These are phyloP conservation scores for Phytophthora pini DNA, from an alignment of 352 stramenopile genomes.

Conservation along the genomic window DNA sequence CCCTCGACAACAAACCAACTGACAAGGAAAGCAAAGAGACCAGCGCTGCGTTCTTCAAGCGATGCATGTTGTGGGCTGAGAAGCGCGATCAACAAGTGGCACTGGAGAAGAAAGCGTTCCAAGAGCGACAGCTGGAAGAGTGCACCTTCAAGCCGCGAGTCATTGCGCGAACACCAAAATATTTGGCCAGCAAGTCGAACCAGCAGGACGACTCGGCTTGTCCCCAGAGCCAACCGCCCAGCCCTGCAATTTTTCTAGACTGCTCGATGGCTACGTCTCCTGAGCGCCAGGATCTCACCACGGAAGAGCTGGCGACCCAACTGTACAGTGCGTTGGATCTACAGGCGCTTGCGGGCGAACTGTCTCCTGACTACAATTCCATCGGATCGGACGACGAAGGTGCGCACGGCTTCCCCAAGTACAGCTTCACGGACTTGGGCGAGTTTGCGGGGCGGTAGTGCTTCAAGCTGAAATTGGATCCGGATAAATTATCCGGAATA, in stretches of 20 bases:
- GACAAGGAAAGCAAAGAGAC: slow-evolving; percentile 18
- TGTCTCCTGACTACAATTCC: slow-evolving; percentile 16
- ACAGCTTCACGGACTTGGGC: slow-evolving; percentile 27
- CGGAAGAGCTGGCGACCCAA: slow-evolving; percentile 20
- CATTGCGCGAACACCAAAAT: slow-evolving; percentile 17
- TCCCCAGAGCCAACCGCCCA: background rate
- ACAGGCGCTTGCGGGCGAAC: slow-evolving; percentile 31
- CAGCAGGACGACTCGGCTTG: slow-evolving; percentile 12
- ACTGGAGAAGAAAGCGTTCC: slow-evolving; percentile 42
- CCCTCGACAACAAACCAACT: slow-evolving; percentile 8
- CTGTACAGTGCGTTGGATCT: slow-evolving; percentile 43
- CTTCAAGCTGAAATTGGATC: background rate
- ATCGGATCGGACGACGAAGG: slow-evolving; percentile 17
- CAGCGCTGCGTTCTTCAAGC: slow-evolving; percentile 51
- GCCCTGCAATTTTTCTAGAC: background rate
- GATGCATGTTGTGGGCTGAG: slow-evolving; percentile 51
- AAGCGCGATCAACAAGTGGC: slow-evolving; percentile 44
- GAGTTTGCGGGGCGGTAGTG: slow-evolving; percentile 32
- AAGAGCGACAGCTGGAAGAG: slow-evolving; percentile 50
- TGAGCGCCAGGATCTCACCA: slow-evolving; percentile 4
- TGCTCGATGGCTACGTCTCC: slow-evolving; percentile 8
- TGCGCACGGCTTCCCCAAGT: slow-evolving; percentile 15
- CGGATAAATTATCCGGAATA: slow-evolving; percentile 27
- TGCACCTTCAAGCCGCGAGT: slow-evolving; percentile 64
- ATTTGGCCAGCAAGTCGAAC: slow-evolving; percentile 17